A percentile compares a stretch with the other conserved stretches of the same genome.
Conservation (phyloP, 176 grass and related monocot species). For the Echinochloa phyllopogon region DNA sequence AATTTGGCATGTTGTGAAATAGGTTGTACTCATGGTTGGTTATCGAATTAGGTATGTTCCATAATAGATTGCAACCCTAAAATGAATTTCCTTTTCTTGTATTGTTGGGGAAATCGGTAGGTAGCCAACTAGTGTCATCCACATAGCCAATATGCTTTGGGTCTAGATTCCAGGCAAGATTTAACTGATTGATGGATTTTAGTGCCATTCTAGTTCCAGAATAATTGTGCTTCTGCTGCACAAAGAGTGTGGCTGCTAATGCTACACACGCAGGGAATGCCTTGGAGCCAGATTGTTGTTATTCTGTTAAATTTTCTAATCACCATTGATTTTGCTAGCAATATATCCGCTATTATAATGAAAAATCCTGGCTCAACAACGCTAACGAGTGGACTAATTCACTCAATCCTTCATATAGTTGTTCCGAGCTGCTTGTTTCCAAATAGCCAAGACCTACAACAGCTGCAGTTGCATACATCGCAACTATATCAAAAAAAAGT, state of each 20-base stretch:
- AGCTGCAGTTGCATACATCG: not conserved
- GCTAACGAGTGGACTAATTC: too few species aligned
- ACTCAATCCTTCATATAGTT: not conserved
- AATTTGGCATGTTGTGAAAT: conserved; percentile 1
- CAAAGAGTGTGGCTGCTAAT: not conserved
- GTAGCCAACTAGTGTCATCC: not conserved
- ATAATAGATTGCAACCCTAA: not conserved
- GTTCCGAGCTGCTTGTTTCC: not conserved
- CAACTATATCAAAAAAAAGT: not conserved
- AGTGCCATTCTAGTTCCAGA: conserved; percentile 21
- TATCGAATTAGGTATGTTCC: not conserved
- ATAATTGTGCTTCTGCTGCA: conserved; percentile 1
- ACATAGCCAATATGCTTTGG: not conserved
- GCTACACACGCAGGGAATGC: conserved; percentile 9
- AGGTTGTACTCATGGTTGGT: not conserved
- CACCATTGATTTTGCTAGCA: not conserved
- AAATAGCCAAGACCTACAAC: not conserved
- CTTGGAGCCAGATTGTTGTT: not conserved
- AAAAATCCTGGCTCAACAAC: too few species aligned
- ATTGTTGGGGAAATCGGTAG: not conserved
- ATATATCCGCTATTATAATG: not conserved
- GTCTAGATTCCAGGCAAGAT: not conserved
- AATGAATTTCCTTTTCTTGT: not conserved
- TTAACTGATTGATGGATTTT: conserved; percentile 7
- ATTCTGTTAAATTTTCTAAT: not conserved